phyloP scores from a whole-genome alignment of 805 yeast species.

The Wickerhamomyces ciferrii region DNA sequence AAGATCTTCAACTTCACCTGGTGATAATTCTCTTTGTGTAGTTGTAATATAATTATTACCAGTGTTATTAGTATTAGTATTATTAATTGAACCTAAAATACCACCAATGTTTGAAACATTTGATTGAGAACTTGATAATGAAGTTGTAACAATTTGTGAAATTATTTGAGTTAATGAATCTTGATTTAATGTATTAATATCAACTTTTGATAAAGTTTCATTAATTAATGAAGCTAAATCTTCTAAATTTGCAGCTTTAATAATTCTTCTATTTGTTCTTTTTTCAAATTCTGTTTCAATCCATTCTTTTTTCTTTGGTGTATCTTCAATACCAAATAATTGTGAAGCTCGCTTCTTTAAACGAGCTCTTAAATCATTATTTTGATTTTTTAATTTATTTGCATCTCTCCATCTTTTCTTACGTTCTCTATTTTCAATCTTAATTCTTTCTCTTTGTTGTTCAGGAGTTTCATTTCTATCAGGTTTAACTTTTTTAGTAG shows the following conservation, averaged over 20 bases:
- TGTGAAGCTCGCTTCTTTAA: conserved; percentile 66
- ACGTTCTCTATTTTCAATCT: conserved; percentile 68
- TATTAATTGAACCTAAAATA: too few relatives aligned
- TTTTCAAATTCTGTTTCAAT: conserved; percentile 64
- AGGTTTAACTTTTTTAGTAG: conserved; percentile 9
- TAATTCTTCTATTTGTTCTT: conserved; percentile 55
- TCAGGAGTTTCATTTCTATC: conserved; percentile 21
- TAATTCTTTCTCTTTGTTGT: conserved; percentile 46
- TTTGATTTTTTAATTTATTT: conserved; percentile 77
- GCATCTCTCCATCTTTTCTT: conserved; percentile 82
- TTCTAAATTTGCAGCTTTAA: conserved; percentile 31
- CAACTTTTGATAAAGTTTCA: conserved; percentile 30
- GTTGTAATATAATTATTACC: not conserved
- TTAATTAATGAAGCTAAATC: conserved; percentile 21
- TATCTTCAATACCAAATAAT: conserved; percentile 57
- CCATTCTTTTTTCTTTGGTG: conserved; percentile 62
- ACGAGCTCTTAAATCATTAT: conserved; percentile 78
- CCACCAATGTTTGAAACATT: not conserved
- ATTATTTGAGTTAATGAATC: conserved; percentile 21
- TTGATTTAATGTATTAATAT: conserved; percentile 40
- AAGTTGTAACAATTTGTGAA: conserved; percentile 18
- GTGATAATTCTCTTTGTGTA: not conserved
- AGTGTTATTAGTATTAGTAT: not conserved
- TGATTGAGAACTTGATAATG: conserved; percentile 4
- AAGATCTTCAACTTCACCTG: conserved; percentile 8